A percentile compares a stretch with the other conserved stretches of the same genome.
Conservation (phyloP, 2,329 filamentous ascomycete species). For the Onygena corvina region DNA sequence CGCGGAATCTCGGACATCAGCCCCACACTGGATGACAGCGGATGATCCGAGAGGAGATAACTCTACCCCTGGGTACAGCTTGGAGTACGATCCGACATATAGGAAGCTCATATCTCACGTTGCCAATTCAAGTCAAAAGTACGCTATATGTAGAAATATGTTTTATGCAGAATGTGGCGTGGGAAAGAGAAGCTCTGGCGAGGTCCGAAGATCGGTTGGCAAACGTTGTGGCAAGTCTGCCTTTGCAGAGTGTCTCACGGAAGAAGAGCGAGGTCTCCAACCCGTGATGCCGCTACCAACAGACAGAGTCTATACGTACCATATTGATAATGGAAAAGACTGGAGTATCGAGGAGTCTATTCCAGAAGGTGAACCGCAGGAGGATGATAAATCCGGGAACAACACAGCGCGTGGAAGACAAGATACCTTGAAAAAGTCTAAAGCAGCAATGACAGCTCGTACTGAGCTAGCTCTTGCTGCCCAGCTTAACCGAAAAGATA, state of each 20-base stretch:
- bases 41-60: slow-evolving; percentile 35
- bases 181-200: slow-evolving; percentile 32
- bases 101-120: slow-evolving; percentile 27
- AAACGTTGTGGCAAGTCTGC: slow-evolving; percentile 36
- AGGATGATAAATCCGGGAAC: slow-evolving; percentile 19
- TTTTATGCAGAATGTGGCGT: slow-evolving; percentile 38
- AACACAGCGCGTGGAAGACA: slow-evolving; percentile 22
- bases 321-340: slow-evolving; percentile 30
- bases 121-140: slow-evolving; percentile 28
- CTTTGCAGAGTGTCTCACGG: slow-evolving; percentile 35
- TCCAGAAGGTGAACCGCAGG: slow-evolving; percentile 16
- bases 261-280: slow-evolving; percentile 36
- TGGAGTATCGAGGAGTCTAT: slow-evolving; percentile 26
- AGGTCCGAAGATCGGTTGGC: slow-evolving; percentile 33
- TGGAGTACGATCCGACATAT: slow-evolving; percentile 33
- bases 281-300: slow-evolving; percentile 36
- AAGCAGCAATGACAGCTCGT: slow-evolving; percentile 23
- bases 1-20: slow-evolving; percentile 27
- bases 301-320: slow-evolving; percentile 37
- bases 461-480: slow-evolving; percentile 32
- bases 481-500: slow-evolving; percentile 30
- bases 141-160: slow-evolving; percentile 30
- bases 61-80: slow-evolving; percentile 33
- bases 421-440: slow-evolving; percentile 20
- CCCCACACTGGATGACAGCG: slow-evolving; percentile 34